Conservation (phyloP, 108 stramenopile genomes). For the Cyclotella kingstonii region DNA sequence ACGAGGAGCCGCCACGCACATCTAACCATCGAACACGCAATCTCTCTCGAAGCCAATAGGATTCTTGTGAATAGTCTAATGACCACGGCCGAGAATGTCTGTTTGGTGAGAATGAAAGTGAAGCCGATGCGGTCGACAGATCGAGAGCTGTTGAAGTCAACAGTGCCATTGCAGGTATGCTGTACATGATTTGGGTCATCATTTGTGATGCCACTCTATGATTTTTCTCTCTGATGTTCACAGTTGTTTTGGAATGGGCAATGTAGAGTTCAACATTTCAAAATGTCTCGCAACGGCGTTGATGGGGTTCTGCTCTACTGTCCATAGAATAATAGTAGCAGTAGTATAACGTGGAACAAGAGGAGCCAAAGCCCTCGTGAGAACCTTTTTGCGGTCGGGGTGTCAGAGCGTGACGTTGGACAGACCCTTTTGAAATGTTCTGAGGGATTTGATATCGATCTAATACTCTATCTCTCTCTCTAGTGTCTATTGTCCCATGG, state of each 20-base stretch:
- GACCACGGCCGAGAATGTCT: conserved; percentile 12
- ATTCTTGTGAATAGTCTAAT: not conserved
- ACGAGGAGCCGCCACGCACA: conserved; percentile 21
- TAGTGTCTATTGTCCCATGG: no score
- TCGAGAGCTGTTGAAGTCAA: conserved; percentile 26
- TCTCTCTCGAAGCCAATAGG: not conserved
- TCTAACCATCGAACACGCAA: conserved; percentile 10
- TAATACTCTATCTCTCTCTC: no score
- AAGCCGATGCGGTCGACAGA: conserved; percentile 19
- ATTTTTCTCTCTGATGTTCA: not conserved
- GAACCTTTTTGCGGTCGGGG: no score
- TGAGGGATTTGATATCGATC: no score
- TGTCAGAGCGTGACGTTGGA: no score
- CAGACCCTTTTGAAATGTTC: no score
- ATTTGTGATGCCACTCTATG: not conserved
- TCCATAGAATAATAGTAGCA: no score
- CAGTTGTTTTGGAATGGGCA: not conserved
- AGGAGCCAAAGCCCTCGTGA: no score
- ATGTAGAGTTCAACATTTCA: no score
- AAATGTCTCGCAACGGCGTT: no score
- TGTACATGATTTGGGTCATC: conserved; percentile 10
- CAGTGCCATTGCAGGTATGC: conserved; percentile 18
- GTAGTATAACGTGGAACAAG: no score
- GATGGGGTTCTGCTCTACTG: no score
- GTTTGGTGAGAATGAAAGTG: conserved; percentile 21